Base-by-base conservation (phyloP, 352 stramenopile species). In the Globisporangium iwayamae region DNA sequence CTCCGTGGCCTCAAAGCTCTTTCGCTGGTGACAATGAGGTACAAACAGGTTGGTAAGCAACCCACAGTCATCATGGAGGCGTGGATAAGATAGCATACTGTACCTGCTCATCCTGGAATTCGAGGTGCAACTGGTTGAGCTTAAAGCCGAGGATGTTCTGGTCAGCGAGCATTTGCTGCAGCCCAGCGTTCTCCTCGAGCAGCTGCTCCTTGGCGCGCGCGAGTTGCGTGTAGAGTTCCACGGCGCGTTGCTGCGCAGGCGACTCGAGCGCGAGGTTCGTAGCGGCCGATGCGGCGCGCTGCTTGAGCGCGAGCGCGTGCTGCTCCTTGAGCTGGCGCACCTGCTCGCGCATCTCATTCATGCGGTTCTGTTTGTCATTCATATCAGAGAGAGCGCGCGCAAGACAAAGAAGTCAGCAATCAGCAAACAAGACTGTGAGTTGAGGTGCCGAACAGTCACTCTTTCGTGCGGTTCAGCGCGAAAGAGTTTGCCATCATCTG, bases 131-230 rank as follows among this genome's bases (percentile, higher is more conserved):
- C 41, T 72, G 66, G 51, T 76, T 56, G 32, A 81, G 65, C 56
- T 70, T 76, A 22, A 76, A 69, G 46, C 76, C 62, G 56, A 87
- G 76, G 39, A 76, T 70, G n/a, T 62, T 61, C 43, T 85, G 76
- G n/a, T 71, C 65, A 13, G 75, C 64, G 25, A 73, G 60, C n/a
- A 78, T 64, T 13, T 76, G 67, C 30, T 78, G 70, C 57, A 89
- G 65, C 63, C 73, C 63, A 9, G 83, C 71, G 56, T 88, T 85
- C 58, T 84, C 79, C 56, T 70, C 60, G 10, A 71, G 65, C 14
- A 91, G 72, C 50, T 70, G 66, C 56, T 91, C 78, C 32, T 83
- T 83, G 20, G 75, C 63, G 32, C 72, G 67, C 47, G 76, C 79
- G 41, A 86, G 60, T 48, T 85, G 63, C 66, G 76, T 72, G 65